Evolutionary conservation across 495 filamentous ascomycete genomes (phyloP).

Genomic region (Penicillium cosmopolitanum): DNA sequence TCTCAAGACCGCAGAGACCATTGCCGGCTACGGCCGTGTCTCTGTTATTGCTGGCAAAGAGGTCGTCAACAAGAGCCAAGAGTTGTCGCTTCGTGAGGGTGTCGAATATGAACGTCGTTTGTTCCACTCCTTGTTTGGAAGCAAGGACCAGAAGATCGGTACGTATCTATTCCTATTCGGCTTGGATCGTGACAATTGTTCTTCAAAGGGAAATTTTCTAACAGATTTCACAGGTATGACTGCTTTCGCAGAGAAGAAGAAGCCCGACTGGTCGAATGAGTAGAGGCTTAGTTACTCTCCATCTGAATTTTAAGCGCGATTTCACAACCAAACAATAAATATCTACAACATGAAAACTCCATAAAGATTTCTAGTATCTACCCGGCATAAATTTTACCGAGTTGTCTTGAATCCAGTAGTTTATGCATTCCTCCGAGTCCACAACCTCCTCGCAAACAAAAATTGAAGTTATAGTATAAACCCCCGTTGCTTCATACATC

Average conservation of each 20-base stretch:
- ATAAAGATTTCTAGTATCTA: not conserved
- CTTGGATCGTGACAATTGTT: not conserved
- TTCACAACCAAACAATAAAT: not conserved
- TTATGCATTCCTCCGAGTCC: no score
- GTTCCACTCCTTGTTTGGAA: slow-evolving; percentile 92
- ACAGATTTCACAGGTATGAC: slow-evolving; percentile 66
- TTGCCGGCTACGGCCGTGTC: slow-evolving; percentile 78
- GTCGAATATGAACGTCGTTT: slow-evolving; percentile 92
- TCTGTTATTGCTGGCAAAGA: slow-evolving; percentile 93
- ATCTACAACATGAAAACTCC: not conserved
- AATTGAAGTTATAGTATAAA: no score
- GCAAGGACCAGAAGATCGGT: slow-evolving; percentile 94
- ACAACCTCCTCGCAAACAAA: no score
- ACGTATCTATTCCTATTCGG: slow-evolving; percentile 24
- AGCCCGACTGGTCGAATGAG: slow-evolving; percentile 86
- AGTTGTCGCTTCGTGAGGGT: slow-evolving; percentile 80
- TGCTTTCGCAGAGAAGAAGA: slow-evolving; percentile 93
- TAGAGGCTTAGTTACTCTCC: slow-evolving; percentile 40
- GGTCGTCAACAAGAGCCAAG: slow-evolving; percentile 96
- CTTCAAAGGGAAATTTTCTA: slow-evolving; percentile 15
- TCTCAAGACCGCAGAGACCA: slow-evolving; percentile 81
- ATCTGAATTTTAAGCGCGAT: not conserved
- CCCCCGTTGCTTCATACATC: no score
- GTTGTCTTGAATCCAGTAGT: not conserved
- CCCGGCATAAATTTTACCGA: not conserved